Conservation (phyloP, 2,329 filamentous ascomycete genomes). For the Cercospora beticola region DNA sequence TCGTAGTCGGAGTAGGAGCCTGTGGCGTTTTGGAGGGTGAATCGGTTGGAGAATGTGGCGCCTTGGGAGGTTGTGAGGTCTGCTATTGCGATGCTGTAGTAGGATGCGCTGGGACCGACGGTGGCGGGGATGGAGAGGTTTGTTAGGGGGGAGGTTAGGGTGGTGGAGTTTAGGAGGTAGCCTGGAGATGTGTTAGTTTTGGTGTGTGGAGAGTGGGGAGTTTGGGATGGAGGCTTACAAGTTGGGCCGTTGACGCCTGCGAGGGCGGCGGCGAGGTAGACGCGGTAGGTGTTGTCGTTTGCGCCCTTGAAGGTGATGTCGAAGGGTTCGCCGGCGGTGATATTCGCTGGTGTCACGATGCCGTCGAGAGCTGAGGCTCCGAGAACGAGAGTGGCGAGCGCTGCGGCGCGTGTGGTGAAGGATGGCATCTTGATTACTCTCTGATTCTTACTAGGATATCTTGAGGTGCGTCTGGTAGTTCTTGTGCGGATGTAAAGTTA, state of each 20-base stretch:
- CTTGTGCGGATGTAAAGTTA: not conserved
- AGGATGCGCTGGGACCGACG: slow-evolving; percentile 35
- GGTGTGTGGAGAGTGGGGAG: not conserved
- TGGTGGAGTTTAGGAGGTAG: slow-evolving; percentile 38
- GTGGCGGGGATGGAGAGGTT: slow-evolving; percentile 36
- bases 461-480: not conserved
- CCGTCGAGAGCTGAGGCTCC: slow-evolving; percentile 28
- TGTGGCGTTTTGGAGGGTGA: slow-evolving; percentile 32
- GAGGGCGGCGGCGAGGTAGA: slow-evolving; percentile 39
- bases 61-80: slow-evolving; percentile 29
- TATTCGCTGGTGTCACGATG: slow-evolving; percentile 30
- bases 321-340: slow-evolving; percentile 32
- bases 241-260: slow-evolving; percentile 37
- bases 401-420: slow-evolving; percentile 11
- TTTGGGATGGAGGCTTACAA: slow-evolving; percentile 25
- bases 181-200: slow-evolving; percentile 20
- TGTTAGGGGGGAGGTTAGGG: slow-evolving; percentile 29
- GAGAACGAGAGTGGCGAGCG: slow-evolving; percentile 15
- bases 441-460: not conserved
- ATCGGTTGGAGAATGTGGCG: slow-evolving; percentile 31
- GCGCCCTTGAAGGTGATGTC: slow-evolving; percentile 37
- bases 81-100: slow-evolving; percentile 36
- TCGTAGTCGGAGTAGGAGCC: slow-evolving; percentile 36
- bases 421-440: not conserved
- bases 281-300: slow-evolving; percentile 33